phyloP scores from a whole-genome alignment of 2,329 filamentous ascomycete species.

The Coniella vitis region DNA sequence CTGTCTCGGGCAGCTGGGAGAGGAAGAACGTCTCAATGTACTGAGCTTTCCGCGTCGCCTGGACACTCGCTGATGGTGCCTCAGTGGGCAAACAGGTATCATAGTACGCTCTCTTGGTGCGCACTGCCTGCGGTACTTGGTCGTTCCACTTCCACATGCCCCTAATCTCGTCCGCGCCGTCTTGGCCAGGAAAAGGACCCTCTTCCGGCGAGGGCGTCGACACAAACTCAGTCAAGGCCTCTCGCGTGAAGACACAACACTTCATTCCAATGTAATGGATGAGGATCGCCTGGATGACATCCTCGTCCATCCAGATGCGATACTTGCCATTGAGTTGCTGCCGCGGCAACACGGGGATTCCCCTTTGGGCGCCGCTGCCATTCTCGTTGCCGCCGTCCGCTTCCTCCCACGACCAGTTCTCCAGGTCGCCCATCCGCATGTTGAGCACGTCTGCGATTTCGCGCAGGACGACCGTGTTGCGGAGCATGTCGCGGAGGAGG shows the following conservation, averaged over 20 bases:
- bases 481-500: slow-evolving; percentile 31
- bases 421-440: slow-evolving; percentile 33
- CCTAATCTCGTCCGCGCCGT: no score
- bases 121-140: not conserved
- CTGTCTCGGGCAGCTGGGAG: slow-evolving; percentile 26
- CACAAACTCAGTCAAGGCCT: not conserved
- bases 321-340: slow-evolving; percentile 37
- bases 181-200: no score
- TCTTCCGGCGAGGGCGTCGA: not conserved
- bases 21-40: slow-evolving; percentile 29
- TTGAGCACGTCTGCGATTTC: slow-evolving; percentile 38
- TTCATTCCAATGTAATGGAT: slow-evolving; percentile 34
- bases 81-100: no score
- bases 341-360: slow-evolving; percentile 34
- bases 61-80: no score
- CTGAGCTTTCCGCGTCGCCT: not conserved
- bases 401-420: slow-evolving; percentile 38
- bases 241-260: slow-evolving; percentile 22
- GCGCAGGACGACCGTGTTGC: slow-evolving; percentile 30
- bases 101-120: not conserved
- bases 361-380: slow-evolving; percentile 17
- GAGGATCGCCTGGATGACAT: slow-evolving; percentile 38
- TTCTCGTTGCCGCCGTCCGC: slow-evolving; percentile 27
- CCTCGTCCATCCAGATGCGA: slow-evolving; percentile 39
- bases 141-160: not conserved